Base-by-base conservation (phyloP, 2,329 filamentous ascomycete species). In the Diaporthe nobilis region DNA sequence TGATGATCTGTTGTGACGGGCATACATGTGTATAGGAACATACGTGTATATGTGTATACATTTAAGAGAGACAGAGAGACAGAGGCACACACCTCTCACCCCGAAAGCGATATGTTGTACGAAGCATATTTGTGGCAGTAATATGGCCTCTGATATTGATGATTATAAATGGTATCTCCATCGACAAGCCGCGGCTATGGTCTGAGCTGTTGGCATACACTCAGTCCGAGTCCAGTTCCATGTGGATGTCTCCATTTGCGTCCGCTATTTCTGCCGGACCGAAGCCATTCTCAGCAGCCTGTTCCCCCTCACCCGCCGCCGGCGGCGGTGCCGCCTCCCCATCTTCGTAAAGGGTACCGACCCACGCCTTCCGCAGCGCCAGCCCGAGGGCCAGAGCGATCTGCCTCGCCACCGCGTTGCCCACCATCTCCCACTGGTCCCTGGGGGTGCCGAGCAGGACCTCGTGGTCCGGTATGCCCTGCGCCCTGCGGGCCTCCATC, bases 381-480 rank as follows among this genome's bases (percentile, higher is more conserved):
- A 94, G 80, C 0, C 94, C 94, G 1, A 95, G 81, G 0, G 91
- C 90, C 25, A 95, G 82, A 0, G 94, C 90, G 1, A 94, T 89
- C 34, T 91, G 89, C 12, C 94, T 86, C 3, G 94, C 90, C 0
- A 97, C 94, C 39, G 92, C 94, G 82, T 97, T 97, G 0, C 95
- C 95, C 0, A 96, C 86, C 28, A 94, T 90, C 73, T 88, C 89
- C 85, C 90, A 92, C 80, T 94, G 92, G 1, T 91, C 85, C 0
- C 51, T 13, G 0, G 88, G 82, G 0, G 72, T 80, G 0, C 94
- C 94, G 1, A 96, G 82, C 0, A 97, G 82, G 0, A 96, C 88
- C 75, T 96, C 94, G 8, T 91, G 78, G 73, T 96, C 93, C 0
- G 87, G 90, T 55, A 94, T 91, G 0, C 93, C 93, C 81, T 97